Evolutionary conservation across 2,329 filamentous ascomycete genomes (phyloP).

Genomic region (Paraphaeosphaeria sporulosa): DNA sequence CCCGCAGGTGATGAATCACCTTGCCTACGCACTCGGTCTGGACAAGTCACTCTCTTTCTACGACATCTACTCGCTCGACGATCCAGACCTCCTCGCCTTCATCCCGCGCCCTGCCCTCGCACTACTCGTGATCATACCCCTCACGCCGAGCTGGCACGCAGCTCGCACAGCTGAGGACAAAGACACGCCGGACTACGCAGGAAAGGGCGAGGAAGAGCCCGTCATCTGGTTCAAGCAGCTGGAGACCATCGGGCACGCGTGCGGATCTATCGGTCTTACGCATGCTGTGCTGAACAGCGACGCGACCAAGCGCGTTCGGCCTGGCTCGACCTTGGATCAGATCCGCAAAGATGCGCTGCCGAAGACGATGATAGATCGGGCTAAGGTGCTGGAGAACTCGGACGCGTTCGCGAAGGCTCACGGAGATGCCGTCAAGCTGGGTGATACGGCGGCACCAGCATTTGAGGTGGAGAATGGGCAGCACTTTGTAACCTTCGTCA

Average conservation of each 20-base stretch:
- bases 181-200: constrained; percentile 53
- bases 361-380: constrained; percentile 56
- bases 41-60: constrained; percentile 58
- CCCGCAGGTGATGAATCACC: constrained; percentile 60
- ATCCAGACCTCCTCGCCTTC: constrained; percentile 57
- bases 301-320: constrained; percentile 51
- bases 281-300: constrained; percentile 62
- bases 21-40: constrained; percentile 60
- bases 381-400: constrained; percentile 60
- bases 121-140: constrained; percentile 62
- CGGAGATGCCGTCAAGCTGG: constrained; percentile 50
- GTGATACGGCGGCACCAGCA: constrained; percentile 48
- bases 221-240: constrained; percentile 65
- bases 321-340: constrained; percentile 54
- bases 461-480: constrained; percentile 44
- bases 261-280: constrained; percentile 65
- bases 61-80: constrained; percentile 62
- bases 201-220: constrained; percentile 58
- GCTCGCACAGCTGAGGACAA: constrained; percentile 54
- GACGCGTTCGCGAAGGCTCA: constrained; percentile 54
- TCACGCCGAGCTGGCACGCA: constrained; percentile 46
- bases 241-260: constrained; percentile 63
- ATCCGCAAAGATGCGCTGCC: constrained; percentile 55
- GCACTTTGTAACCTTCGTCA: constrained; percentile 59
- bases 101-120: constrained; percentile 63